Base-by-base conservation (phyloP, 1,139 yeast species). In the Scheffersomyces parashehatae region DNA sequence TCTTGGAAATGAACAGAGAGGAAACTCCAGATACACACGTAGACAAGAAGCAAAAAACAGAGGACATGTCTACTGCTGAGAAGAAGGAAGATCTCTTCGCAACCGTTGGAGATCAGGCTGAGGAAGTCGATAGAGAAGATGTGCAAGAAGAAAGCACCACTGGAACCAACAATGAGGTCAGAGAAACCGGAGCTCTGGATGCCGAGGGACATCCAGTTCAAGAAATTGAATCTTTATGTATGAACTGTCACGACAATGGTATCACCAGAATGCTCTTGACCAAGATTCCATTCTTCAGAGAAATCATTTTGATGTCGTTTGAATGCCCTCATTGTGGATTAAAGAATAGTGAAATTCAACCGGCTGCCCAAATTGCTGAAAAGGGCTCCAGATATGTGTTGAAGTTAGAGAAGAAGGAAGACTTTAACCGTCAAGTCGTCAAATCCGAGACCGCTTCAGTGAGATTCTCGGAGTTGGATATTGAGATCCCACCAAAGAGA, bases 181-280 rank as follows among this genome's bases (percentile, higher is more conserved):
- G 39, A 11, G 41, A 47, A 6, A 82, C 89, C 1, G 89, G 88
- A 24, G 86, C 90, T 16, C 70, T 72, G 8, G 97, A 88, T 62
- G 85, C 87, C n/a, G 84, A 82, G 60, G 97, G 97, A n/a, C 95
- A 89, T 55, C 96, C 97, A 5, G 96, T 93, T 14, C 97, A 90
- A 65, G 98, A 93, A 64, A 81, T 95, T 51, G 95, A 91, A 62
- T 89, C 97, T 14, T 70, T 91, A 42, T 95, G 99, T 72, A 91
- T 95, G 96, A 88, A 89, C 70, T 95, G 99, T 67, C 89, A 85
- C 53, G 71, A 91, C 55, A 77, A 82, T 46, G 99, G 99, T 48
- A 74, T 75, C 40, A 93, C 99, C 12, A 74, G 95, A 55, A 64
- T 95, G 64, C 73, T 95, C 42, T 73, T 95, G 58, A 93, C 99